These are phyloP conservation scores for Peronospora destructor DNA, from an alignment of 352 stramenopile species.

Conservation along the genomic window DNA sequence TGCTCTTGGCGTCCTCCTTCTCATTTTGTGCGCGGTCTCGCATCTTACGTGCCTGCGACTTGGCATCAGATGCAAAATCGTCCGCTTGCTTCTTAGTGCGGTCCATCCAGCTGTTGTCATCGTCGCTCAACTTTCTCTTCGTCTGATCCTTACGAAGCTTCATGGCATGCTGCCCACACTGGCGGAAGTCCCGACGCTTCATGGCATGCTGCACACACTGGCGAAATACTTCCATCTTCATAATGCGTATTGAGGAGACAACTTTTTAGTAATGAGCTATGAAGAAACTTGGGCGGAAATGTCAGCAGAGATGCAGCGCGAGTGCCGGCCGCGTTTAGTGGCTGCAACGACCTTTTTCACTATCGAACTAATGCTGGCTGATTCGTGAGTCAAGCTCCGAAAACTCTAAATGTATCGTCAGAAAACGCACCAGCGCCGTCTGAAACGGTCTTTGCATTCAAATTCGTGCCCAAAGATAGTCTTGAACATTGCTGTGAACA, in stretches of 20 bases:
- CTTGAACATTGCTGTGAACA: too few species aligned
- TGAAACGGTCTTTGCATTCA: too few species aligned
- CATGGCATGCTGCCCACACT: slow-evolving; percentile 67
- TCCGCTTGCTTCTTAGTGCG: slow-evolving; percentile 33
- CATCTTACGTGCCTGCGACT: slow-evolving; percentile 21
- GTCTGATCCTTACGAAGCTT: slow-evolving; percentile 26
- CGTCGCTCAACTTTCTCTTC: slow-evolving; percentile 15
- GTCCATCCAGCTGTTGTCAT: slow-evolving; percentile 52
- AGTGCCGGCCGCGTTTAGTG: slow-evolving; percentile 15
- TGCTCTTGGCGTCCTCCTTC: slow-evolving; percentile 27
- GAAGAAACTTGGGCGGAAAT: neutral
- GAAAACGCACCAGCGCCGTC: too few species aligned
- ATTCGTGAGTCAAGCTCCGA: too few species aligned
- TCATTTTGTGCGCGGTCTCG: slow-evolving; percentile 23
- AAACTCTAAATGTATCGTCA: too few species aligned
- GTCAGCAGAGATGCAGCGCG: slow-evolving; percentile 11
- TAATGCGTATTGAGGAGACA: slow-evolving; percentile 13
- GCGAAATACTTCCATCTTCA: slow-evolving; percentile 36
- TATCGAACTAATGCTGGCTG: too few species aligned
- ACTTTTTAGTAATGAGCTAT: slow-evolving; percentile 19
- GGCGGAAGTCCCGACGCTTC: slow-evolving; percentile 46
- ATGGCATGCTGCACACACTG: slow-evolving; percentile 65
- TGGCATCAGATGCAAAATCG: slow-evolving; percentile 22
- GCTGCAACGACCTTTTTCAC: too few species aligned
- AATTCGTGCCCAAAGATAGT: too few species aligned